Base-by-base conservation (phyloP, 1,284 basidiomycete genomes). In the Sporisorium iseilematis-ciliati region DNA sequence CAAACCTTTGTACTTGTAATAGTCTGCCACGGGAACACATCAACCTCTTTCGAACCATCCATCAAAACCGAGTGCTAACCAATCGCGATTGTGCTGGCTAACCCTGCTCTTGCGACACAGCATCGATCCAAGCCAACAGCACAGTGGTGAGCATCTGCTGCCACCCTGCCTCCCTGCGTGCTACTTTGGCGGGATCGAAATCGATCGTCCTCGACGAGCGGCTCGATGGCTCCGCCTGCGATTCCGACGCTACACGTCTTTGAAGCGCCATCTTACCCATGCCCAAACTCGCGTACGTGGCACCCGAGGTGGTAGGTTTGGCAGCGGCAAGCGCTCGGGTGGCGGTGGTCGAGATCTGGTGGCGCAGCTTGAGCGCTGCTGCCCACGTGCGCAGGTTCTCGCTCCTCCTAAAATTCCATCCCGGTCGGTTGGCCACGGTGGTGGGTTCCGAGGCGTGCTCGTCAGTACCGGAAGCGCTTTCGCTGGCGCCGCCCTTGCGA, bases 151-250 rank as follows among this genome's bases (percentile, higher is more conserved):
- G 87, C 91, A 93, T 92, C 21, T 87, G 86, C 58, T 93, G 90
- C 93, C 93, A 95, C 0, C 92, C 92, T 0, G 88, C 87, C 10
- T 92, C 92, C 65, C 88, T 89, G 60, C 90, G 88, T 38, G 92
- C 93, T 1, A 94, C 89, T 12, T 90, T 83, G 53, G 89, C 89
- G 0, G 92, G 90, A 79, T 94, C 92, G 76, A 95, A 94, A 40
- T 70, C 73, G 43, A 76, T 67, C 7, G 58, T 58, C 6, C 18
- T 58, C 7, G 59, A 57, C 8, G 56, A 18, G 12, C 26, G 11
- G 16, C n/a, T 48, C 3, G 38, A 12, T 12, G 63, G 49, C 2
- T 16, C 31, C 2, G 31, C 51, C 3, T 59, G 51, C 7, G 73
- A 66, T 25, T 71, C 73, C 1, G 73, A 75, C 1, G 62, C 65